Percentiles rank a stretch among this genome's conserved stretches.
Conservation (phyloP, 306 rosid genomes). For the Vigna nakashimae region DNA sequence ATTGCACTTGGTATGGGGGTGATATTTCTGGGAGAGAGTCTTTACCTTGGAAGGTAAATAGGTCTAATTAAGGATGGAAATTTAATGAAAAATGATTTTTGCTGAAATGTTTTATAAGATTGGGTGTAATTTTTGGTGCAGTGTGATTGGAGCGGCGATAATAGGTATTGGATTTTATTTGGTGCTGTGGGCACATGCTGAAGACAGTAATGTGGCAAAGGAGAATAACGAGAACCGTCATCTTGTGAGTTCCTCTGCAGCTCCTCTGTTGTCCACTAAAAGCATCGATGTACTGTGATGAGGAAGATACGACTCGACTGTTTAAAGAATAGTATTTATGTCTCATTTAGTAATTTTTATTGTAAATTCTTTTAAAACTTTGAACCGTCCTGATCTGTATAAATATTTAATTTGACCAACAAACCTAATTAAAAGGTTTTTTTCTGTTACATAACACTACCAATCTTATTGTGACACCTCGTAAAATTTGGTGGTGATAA, state of each 20-base stretch:
- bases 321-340: no score
- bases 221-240: not conserved
- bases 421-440: no score
- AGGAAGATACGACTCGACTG: no score
- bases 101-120: not conserved
- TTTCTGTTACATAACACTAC: no score
- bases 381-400: no score
- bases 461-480: no score
- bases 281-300: not conserved
- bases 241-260: slow-evolving; percentile 27
- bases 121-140: slow-evolving; percentile 31
- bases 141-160: slow-evolving; percentile 51
- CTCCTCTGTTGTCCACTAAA: slow-evolving; percentile 44
- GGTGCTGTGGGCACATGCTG: slow-evolving; percentile 58
- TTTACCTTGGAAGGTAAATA: slow-evolving; percentile 59
- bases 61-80: not conserved
- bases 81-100: not conserved
- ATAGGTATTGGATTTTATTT: slow-evolving; percentile 59
- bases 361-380: no score
- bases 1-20: slow-evolving; percentile 60
- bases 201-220: slow-evolving; percentile 41
- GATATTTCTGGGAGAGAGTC: slow-evolving; percentile 54
- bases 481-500: no score
- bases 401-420: no score
- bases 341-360: no score